Evolutionary conservation across 805 yeast genomes (phyloP), one percentile per base, ranked within the genome.

Genomic region (Cyberlindnera xishuangbannaensis): DNA sequence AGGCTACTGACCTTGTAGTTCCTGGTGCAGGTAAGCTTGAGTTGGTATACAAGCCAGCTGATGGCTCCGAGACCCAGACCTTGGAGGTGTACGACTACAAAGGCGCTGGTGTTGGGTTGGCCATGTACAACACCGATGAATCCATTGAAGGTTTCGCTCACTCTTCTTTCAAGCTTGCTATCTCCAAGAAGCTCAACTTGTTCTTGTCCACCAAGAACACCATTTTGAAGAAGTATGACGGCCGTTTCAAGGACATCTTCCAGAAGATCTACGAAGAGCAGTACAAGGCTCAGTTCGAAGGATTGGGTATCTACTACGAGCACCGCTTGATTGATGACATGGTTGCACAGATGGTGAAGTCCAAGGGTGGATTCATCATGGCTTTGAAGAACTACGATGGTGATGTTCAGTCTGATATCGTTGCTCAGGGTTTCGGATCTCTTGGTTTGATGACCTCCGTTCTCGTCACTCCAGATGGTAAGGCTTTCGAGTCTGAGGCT

Each of bases 341-440:
- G 97, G 97, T 90, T 32, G 97, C 97, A 15, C 97, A 90, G 69
- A 88, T 90, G 97, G 67, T 90, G 59, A 90, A 90, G 69, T 85
- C 96, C 29, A 78, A 76, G 56, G 97, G 97, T 53, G 97, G 97
- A 6, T 90, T 69, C 61, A 82, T 90, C 51, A 84, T 90, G 63
- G 97, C 97, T 29, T 75, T 90, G 82, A 90, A 90, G 71, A 90
- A 90, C 69, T 90, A 90, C 65, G 97, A 90, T 60, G 97, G 97
- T 61, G 97, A 90, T 59, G 97, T 90, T 36, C 88, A 87, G 65
- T 81, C 94, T 11, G 97, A 90, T 61, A 83, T 90, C 53, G 96
- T 90, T 37, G 97, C 97, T 20, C 97, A 90, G 65, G 97, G 97
- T 25, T 90, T 90, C 52, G 97, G 97, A 24, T 88, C 97, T 14